phyloP scores from a whole-genome alignment of 768 basidiomycete genomes.

The Tulasnella sp. region DNA sequence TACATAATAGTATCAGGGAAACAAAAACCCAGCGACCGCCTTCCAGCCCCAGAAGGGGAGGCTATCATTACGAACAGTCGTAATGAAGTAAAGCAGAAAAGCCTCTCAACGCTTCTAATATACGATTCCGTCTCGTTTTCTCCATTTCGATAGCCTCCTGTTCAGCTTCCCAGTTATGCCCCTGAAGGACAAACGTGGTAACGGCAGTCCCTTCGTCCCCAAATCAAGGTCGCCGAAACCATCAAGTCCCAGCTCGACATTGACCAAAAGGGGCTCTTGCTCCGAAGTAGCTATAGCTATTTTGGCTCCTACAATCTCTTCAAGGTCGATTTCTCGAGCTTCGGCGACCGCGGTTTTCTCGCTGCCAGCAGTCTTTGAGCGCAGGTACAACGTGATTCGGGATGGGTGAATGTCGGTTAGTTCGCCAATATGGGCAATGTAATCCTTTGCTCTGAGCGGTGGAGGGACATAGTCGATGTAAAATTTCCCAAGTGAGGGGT shows the following conservation, averaged over 20 bases:
- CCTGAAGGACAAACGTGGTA: background rate
- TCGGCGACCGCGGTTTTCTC: background rate
- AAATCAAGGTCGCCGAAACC: background rate
- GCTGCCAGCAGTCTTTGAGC: background rate
- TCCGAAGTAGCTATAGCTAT: background rate
- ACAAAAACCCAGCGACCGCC: too few species aligned
- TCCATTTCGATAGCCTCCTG: background rate
- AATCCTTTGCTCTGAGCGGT: background rate
- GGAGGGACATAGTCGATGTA: background rate
- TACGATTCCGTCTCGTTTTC: background rate
- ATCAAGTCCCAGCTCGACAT: background rate
- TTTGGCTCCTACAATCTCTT: background rate
- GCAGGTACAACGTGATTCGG: background rate
- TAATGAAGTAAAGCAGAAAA: background rate
- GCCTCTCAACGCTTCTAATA: background rate
- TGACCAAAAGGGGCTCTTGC: background rate
- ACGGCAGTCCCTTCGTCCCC: background rate
- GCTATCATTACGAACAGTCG: background rate
- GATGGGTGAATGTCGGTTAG: background rate
- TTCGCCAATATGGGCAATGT: background rate
- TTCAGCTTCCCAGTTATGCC: background rate
- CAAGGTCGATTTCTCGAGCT: background rate
- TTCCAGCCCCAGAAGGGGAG: too few species aligned
- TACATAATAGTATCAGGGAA: background rate
- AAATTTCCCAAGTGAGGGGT: background rate